A percentile compares a stretch with the other conserved stretches of the same genome.
Conservation (phyloP, 345 rosid species). For the Populus simonii region DNA sequence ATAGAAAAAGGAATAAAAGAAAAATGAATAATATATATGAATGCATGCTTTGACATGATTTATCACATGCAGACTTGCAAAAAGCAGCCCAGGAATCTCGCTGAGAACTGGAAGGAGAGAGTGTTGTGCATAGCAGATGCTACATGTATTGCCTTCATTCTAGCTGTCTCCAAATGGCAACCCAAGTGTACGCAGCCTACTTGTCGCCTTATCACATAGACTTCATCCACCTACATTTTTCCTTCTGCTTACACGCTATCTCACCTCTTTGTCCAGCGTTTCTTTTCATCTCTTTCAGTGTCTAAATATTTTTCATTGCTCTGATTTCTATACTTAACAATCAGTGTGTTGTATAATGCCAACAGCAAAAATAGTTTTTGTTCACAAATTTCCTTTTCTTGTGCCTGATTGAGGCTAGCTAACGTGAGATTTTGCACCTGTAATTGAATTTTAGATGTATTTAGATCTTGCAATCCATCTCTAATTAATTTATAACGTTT, state of each 20-base stretch:
- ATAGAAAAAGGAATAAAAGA: no score
- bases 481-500: background rate
- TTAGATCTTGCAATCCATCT: background rate
- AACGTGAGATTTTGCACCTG: no score
- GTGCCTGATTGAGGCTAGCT: background rate
- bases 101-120: constrained; percentile 11
- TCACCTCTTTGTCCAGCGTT: constrained; percentile 5
- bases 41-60: constrained; percentile 15
- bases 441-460: background rate
- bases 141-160: background rate
- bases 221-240: constrained; percentile 11
- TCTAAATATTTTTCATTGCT: background rate
- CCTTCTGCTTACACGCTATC: constrained; percentile 8
- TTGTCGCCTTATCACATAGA: constrained; percentile 14
- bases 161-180: constrained; percentile 29
- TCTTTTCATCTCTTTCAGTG: background rate
- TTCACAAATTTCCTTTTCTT: background rate
- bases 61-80: constrained; percentile 9
- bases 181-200: constrained; percentile 8
- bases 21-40: no score
- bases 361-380: background rate
- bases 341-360: background rate
- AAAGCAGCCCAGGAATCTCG: constrained; percentile 34
- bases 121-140: background rate
- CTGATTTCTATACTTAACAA: background rate